A percentile compares a stretch with the other conserved stretches of the same genome.
phyloP scores from a whole-genome alignment of 805 yeast genomes.

The Lipomyces sp. region DNA sequence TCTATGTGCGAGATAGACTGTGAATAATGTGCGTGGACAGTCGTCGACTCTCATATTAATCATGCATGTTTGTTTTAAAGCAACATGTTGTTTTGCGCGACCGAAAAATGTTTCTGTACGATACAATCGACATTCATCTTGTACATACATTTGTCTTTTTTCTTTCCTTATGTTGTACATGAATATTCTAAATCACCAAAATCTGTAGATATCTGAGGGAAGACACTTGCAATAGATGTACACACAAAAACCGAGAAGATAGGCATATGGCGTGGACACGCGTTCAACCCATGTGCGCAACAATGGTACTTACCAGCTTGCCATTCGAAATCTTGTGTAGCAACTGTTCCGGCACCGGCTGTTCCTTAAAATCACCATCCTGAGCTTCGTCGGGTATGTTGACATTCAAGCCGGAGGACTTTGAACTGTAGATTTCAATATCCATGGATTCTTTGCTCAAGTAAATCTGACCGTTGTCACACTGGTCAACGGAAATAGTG shows the following conservation, averaged over 20 bases:
- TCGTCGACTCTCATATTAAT: background rate
- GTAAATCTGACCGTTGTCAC: constrained; percentile 83
- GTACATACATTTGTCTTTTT: background rate
- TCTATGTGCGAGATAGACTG: constrained; percentile 75
- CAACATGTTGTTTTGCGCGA: background rate
- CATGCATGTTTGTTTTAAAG: too few relatives aligned
- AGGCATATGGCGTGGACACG: background rate
- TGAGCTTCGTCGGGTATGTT: constrained; percentile 76
- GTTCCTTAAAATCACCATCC: constrained; percentile 74
- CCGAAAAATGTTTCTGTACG: background rate
- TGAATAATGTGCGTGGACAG: background rate
- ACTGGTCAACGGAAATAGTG: constrained; percentile 82
- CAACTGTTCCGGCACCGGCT: constrained; percentile 90
- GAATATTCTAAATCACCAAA: background rate
- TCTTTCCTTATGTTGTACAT: background rate
- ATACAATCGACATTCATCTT: background rate
- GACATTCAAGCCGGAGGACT: constrained; percentile 82
- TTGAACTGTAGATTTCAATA: constrained; percentile 80
- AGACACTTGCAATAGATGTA: too few relatives aligned
- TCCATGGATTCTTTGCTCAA: constrained; percentile 71
- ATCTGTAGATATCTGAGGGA: background rate
- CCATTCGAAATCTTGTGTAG: constrained; percentile 68
- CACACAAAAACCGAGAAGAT: background rate
- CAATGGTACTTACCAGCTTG: constrained; percentile 68
- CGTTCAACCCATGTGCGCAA: constrained; percentile 75